A percentile compares a stretch with the other conserved stretches of the same genome.
These are phyloP conservation scores for Volutella citrinella DNA, from an alignment of 2,329 filamentous ascomycete genomes.

Conservation along the genomic window DNA sequence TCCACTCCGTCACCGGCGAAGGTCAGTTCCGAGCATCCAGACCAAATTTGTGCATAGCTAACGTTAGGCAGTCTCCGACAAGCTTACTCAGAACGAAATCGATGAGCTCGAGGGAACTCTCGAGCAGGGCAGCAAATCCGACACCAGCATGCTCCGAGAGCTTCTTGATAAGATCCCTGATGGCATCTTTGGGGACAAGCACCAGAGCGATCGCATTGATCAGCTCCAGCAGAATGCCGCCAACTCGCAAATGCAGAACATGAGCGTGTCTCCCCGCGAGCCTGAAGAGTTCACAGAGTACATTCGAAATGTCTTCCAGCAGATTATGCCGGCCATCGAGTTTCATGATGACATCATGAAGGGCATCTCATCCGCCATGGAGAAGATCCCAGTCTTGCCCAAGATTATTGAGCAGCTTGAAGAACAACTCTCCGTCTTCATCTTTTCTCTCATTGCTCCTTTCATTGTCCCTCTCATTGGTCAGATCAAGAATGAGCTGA, in stretches of 20 bases:
- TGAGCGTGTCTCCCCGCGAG: slow-evolving; percentile 70
- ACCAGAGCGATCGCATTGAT: slow-evolving; percentile 72
- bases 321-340: slow-evolving; percentile 86
- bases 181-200: slow-evolving; percentile 72
- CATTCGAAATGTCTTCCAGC: slow-evolving; percentile 66
- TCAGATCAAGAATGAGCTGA: slow-evolving; percentile 84
- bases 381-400: slow-evolving; percentile 81
- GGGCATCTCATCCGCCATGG: slow-evolving; percentile 71
- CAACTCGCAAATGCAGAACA: slow-evolving; percentile 71
- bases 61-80: slow-evolving; percentile 66
- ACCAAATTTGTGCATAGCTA: slow-evolving; percentile 11
- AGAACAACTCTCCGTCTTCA: slow-evolving; percentile 83
- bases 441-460: slow-evolving; percentile 87
- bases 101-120: slow-evolving; percentile 85
- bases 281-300: slow-evolving; percentile 84
- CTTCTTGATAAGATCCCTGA: slow-evolving; percentile 79
- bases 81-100: slow-evolving; percentile 86
- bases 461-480: slow-evolving; percentile 82
- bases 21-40: slow-evolving; percentile 34
- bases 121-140: slow-evolving; percentile 57
- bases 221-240: slow-evolving; percentile 76
- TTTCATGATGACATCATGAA: slow-evolving; percentile 90
- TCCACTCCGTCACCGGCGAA: slow-evolving; percentile 79
- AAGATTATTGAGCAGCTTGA: slow-evolving; percentile 83
- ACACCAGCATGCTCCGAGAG: slow-evolving; percentile 73